Conservation (phyloP, 1,139 yeast species). For the Petasospora fabianii region DNA sequence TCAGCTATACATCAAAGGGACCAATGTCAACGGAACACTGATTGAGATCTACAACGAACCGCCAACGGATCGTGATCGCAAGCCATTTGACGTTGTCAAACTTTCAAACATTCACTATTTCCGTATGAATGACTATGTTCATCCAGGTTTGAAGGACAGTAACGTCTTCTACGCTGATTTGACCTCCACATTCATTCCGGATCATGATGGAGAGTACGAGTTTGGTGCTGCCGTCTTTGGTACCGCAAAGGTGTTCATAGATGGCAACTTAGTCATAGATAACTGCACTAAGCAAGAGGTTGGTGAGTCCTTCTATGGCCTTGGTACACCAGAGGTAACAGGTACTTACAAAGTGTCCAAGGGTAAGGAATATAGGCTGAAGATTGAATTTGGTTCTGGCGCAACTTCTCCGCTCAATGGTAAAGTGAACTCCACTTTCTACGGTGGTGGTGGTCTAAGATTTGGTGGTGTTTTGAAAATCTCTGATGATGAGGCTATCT, state of each 20-base stretch:
- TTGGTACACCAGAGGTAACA: conserved; percentile 45
- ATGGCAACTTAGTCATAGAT: conserved; percentile 49
- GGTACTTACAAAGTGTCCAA: conserved; percentile 34
- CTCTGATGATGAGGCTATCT: conserved; percentile 31
- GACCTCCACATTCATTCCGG: conserved; percentile 42
- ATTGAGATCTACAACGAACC: conserved; percentile 17
- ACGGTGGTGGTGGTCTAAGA: conserved; percentile 39
- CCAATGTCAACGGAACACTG: conserved; percentile 9
- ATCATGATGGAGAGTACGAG: conserved; percentile 42
- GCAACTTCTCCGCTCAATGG: conserved; percentile 34
- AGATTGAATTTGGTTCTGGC: conserved; percentile 48
- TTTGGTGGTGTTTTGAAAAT: conserved; percentile 30
- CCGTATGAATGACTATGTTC: conserved; percentile 40
- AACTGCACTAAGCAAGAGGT: conserved; percentile 48
- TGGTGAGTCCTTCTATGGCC: conserved; percentile 46
- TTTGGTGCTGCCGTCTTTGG: conserved; percentile 50
- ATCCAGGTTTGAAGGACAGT: conserved; percentile 20
- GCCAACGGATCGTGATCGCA: conserved; percentile 11
- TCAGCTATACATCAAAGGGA: conserved; percentile 8
- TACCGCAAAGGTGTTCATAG: conserved; percentile 47
- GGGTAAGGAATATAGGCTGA: conserved; percentile 40
- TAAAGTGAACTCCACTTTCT: conserved; percentile 30
- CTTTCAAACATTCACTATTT: conserved; percentile 37
- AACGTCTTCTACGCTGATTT: conserved; percentile 35
- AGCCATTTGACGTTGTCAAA: conserved; percentile 34